Evolutionary conservation across 306 rosid species (phyloP).

Genomic region (Casuarina cunninghamiana): DNA sequence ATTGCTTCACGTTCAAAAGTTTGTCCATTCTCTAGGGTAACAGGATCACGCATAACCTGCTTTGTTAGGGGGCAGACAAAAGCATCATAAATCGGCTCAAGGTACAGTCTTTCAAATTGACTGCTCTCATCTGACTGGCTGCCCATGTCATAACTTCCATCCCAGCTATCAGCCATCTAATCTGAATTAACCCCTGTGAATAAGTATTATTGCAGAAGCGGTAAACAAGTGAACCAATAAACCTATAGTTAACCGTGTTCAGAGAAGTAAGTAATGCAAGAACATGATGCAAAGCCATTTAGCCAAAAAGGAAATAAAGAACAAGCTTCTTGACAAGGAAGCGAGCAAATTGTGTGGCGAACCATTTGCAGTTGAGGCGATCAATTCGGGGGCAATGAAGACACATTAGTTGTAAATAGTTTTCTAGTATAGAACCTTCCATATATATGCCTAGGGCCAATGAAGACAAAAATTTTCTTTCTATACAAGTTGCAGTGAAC

Average conservation of each 20-base stretch:
- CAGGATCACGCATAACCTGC: constrained; percentile 93
- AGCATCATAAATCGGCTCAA: constrained; percentile 91
- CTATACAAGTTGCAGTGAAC: no score
- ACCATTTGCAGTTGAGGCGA: no score
- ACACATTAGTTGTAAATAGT: neutral
- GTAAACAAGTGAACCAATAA: neutral
- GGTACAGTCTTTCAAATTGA: constrained; percentile 65
- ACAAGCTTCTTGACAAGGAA: neutral
- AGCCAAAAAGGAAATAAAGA: neutral
- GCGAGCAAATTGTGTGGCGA: no score
- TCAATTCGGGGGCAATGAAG: neutral
- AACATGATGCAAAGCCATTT: neutral
- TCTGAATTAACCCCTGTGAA: constrained; percentile 39
- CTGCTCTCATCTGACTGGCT: constrained; percentile 86
- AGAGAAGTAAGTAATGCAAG: constrained; percentile 3
- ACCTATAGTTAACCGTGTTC: neutral
- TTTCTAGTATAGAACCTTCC: neutral
- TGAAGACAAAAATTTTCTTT: no score
- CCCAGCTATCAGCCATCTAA: constrained; percentile 84
- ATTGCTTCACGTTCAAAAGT: constrained; percentile 93
- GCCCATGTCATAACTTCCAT: constrained; percentile 75
- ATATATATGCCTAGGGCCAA: no score
- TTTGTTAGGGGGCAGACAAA: constrained; percentile 91
- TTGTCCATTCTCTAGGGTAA: constrained; percentile 82
- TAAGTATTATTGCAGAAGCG: constrained; percentile 22